A percentile compares a stretch with the other conserved stretches of the same genome.
phyloP scores from a whole-genome alignment of 2,329 filamentous ascomycete genomes.

The Nemania sp. region DNA sequence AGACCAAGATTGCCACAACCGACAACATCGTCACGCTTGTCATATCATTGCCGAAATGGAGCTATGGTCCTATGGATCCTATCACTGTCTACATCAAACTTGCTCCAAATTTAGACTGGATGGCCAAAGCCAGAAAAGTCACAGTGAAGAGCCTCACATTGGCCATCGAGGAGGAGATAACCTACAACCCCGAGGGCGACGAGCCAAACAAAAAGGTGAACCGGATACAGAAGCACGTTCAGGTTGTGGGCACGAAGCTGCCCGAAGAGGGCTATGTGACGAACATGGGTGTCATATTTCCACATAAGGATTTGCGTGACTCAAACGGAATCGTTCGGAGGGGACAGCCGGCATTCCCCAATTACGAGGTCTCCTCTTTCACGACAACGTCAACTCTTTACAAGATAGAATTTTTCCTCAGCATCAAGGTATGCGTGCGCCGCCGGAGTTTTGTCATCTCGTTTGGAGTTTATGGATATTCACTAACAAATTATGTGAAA shows the following conservation, averaged over 20 bases:
- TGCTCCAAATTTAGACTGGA: slow-evolving; percentile 88
- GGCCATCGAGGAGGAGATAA: slow-evolving; percentile 94
- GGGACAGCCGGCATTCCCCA: slow-evolving; percentile 84
- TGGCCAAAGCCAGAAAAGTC: slow-evolving; percentile 86
- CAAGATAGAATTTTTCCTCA: slow-evolving; percentile 97
- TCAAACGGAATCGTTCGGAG: slow-evolving; percentile 84
- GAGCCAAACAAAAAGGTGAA: slow-evolving; percentile 91
- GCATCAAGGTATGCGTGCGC: slow-evolving; percentile 74
- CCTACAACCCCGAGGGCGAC: slow-evolving; percentile 97
- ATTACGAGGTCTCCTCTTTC: slow-evolving; percentile 87
- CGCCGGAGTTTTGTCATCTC: not conserved
- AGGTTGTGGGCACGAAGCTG: slow-evolving; percentile 80
- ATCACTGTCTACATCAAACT: slow-evolving; percentile 96
- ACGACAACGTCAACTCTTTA: slow-evolving; percentile 93
- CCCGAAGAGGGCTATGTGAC: slow-evolving; percentile 92
- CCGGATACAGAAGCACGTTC: slow-evolving; percentile 80
- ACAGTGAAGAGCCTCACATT: slow-evolving; percentile 94
- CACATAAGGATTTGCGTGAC: slow-evolving; percentile 85
- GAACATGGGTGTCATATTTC: slow-evolving; percentile 88
- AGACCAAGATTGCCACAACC: slow-evolving; percentile 80
- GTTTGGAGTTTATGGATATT: not conserved
- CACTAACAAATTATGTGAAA: slow-evolving; percentile 44
- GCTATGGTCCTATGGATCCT: slow-evolving; percentile 92
- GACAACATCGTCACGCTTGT: slow-evolving; percentile 92
- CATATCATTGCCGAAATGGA: slow-evolving; percentile 93